Percentiles rank a stretch among this genome's conserved stretches.
phyloP scores from a whole-genome alignment of 2,329 filamentous ascomycete species.

The Penicillium sp. region DNA sequence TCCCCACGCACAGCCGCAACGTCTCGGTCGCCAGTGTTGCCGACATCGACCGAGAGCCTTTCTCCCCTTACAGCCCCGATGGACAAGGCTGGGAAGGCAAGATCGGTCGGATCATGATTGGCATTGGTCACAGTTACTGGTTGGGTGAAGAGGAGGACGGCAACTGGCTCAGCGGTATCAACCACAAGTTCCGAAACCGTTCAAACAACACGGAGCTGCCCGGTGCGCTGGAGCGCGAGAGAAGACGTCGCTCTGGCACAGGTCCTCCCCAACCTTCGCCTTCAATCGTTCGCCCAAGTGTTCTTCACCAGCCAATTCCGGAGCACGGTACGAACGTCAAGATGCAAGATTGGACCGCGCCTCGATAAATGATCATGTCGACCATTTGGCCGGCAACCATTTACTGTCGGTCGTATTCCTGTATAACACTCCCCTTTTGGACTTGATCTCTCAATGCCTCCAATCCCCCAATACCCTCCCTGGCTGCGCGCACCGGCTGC shows the following conservation, averaged over 20 bases:
- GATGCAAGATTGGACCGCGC: conserved; percentile 39
- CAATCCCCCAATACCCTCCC: not conserved
- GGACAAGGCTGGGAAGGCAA: conserved; percentile 78
- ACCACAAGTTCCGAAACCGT: conserved; percentile 60
- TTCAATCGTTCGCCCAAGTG: conserved; percentile 36
- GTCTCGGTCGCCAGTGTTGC: conserved; percentile 49
- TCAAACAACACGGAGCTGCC: conserved; percentile 44
- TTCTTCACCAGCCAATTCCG: conserved; percentile 35
- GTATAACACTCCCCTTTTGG: conserved; percentile 1
- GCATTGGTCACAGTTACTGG: conserved; percentile 77
- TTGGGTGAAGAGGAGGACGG: conserved; percentile 64
- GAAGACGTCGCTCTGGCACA: conserved; percentile 63
- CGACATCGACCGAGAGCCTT: conserved; percentile 63
- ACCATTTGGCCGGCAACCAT: not conserved
- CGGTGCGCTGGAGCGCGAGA: conserved; percentile 56
- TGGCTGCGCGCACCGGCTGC: not conserved
- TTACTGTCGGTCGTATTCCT: not conserved
- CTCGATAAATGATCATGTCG: conserved; percentile 22
- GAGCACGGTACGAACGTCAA: conserved; percentile 37
- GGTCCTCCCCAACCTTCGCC: conserved; percentile 51
- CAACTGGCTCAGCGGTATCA: conserved; percentile 67
- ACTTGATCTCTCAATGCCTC: not conserved
- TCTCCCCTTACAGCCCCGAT: conserved; percentile 68
- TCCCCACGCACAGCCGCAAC: conserved; percentile 45
- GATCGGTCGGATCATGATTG: conserved; percentile 76